A percentile compares a stretch with the other conserved stretches of the same genome.
These are phyloP conservation scores for Fraxinus nigra DNA, from an alignment of 305 asterid genomes.

Conservation along the genomic window DNA sequence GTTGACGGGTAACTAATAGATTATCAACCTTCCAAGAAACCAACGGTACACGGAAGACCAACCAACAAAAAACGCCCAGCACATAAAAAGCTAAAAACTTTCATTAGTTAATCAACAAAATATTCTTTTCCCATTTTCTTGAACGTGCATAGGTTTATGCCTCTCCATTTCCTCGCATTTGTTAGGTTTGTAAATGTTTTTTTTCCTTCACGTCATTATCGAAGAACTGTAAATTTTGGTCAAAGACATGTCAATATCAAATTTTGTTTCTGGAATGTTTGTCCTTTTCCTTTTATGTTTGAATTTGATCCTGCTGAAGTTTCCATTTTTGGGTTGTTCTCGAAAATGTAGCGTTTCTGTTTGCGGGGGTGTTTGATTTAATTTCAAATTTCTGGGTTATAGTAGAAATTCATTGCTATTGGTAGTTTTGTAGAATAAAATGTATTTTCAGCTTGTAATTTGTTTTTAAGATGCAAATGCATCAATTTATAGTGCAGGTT, in stretches of 20 bases:
- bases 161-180: conserved; percentile 23
- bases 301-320: not conserved
- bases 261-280: not conserved
- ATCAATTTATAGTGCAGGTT: not conserved
- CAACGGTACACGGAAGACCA: conserved; percentile 53
- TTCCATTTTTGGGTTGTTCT: not conserved
- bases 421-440: not conserved
- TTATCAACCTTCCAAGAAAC: conserved; percentile 44
- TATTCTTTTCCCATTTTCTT: conserved; percentile 4
- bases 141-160: conserved; percentile 28
- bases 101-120: not conserved
- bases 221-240: conserved; percentile 7
- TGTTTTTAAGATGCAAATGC: not conserved
- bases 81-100: not conserved
- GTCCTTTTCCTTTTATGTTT: not conserved
- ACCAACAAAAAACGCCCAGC: conserved; percentile 18
- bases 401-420: conserved; percentile 1
- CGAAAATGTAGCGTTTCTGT: not conserved
- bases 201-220: conserved; percentile 5
- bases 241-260: not conserved
- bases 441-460: not conserved
- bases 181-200: conserved; percentile 29
- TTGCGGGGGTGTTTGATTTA: not conserved
- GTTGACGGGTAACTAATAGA: conserved; percentile 43
- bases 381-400: not conserved